A percentile compares a stretch with the other conserved stretches of the same genome.
Evolutionary conservation across 345 rosid genomes (phyloP).

Genomic region (Rhizophora mangle): DNA sequence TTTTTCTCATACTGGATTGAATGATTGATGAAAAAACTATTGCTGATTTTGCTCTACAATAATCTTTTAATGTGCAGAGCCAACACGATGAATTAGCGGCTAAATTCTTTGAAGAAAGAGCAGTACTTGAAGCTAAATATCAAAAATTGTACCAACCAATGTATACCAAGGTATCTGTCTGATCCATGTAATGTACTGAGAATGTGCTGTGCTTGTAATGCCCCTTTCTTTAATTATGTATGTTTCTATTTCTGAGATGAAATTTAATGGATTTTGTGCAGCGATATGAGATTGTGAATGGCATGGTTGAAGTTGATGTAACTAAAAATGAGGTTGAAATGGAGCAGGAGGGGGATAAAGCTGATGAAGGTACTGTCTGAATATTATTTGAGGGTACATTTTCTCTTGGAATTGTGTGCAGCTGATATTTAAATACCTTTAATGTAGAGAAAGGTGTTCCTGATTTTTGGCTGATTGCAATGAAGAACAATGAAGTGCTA

Average conservation of each 20-base stretch:
- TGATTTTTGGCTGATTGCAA: slow-evolving; percentile 84
- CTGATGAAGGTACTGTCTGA: slow-evolving; percentile 50
- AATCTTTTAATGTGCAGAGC: slow-evolving; percentile 42
- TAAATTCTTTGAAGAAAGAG: slow-evolving; percentile 87
- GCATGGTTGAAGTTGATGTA: slow-evolving; percentile 67
- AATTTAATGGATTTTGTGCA: slow-evolving; percentile 22
- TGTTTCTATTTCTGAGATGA: neutral
- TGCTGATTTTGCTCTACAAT: too few relatives aligned
- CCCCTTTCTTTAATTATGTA: neutral
- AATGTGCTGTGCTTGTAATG: neutral
- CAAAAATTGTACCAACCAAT: slow-evolving; percentile 81
- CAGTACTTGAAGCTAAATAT: slow-evolving; percentile 86
- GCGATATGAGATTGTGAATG: slow-evolving; percentile 92
- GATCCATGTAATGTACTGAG: neutral
- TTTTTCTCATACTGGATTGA: too few relatives aligned
- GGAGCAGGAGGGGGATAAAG: slow-evolving; percentile 55
- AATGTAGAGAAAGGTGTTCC: slow-evolving; percentile 91
- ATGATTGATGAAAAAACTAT: too few relatives aligned
- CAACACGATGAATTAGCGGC: slow-evolving; percentile 81
- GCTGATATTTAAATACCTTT: slow-evolving; percentile 16
- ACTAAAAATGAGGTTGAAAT: slow-evolving; percentile 39
- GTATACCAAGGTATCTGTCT: slow-evolving; percentile 55
- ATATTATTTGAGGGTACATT: too few relatives aligned
- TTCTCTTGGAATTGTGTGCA: neutral
- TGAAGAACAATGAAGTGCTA: slow-evolving; percentile 92